Evolutionary conservation across 2,329 filamentous ascomycete genomes (phyloP), one percentile per base, ranked within the genome.

Genomic region (Ophiostoma montium): DNA sequence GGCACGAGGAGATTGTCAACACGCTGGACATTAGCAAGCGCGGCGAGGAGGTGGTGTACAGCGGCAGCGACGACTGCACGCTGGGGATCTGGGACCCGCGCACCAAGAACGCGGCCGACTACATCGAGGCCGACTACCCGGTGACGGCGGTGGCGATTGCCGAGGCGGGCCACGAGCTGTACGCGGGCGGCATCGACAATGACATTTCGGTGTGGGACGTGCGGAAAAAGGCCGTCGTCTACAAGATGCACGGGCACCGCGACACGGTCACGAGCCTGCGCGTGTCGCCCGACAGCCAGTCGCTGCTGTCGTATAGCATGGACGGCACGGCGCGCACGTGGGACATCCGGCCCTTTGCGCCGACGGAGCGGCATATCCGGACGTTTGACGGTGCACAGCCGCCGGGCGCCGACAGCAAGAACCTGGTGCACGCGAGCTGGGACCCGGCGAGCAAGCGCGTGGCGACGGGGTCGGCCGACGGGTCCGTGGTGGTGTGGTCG

Each of bases 191-290:
- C 19, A 95, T 98, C 57, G 92, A 96, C 67, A 95, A 96, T 61
- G 88, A 94, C 58, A 94, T 98, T 63, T 87, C 89, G 59, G 89
- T 94, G 18, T 98, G 92, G 90, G 92, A 98, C 65, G 68, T 96
- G 60, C 80, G 92, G 56, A 96, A 95, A 70, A 88, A 94, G 65
- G 77, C 83, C 7, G 77, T 94, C 3, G 80, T 87, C 6, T 95
- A 96, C 65, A 83, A 84, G 2, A 82, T 98, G 73, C 67, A 84
- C 12, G 92, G 92, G 0, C 92, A 98, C 63, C 83, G 80, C 48
- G 92, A 98, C 62, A 96, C 90, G 0, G 74, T 98, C 54, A 94
- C 89, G 3, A 94, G 88, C 12, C 71, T 98, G 43, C 75, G 84
- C 48, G 78, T 96, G n/a, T 95, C 90, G 2, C 90, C 92, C 0